A percentile compares a stretch with the other conserved stretches of the same genome.
phyloP scores from a whole-genome alignment of 2,329 filamentous ascomycete species.

The Talaromyces albobiverticillius region DNA sequence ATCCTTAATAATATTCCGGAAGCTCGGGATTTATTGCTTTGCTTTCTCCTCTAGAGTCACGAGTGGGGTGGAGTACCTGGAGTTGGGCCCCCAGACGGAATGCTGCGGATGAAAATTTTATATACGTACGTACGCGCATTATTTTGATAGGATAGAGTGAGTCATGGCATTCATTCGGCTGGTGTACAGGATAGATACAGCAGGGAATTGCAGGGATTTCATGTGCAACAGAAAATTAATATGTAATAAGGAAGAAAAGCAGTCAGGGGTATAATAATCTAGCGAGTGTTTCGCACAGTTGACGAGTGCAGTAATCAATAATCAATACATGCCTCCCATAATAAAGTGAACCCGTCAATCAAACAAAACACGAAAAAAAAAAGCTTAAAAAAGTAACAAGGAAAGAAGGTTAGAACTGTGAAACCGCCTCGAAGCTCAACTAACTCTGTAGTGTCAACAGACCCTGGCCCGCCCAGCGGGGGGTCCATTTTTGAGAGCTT shows the following conservation, averaged over 20 bases:
- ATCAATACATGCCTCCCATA: background rate
- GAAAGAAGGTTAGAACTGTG: background rate
- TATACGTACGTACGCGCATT: too few species aligned
- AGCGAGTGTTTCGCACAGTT: constrained; percentile 8
- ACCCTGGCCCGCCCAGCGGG: constrained; percentile 9
- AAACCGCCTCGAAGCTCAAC: background rate
- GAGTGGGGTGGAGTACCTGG: too few species aligned
- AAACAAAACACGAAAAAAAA: background rate
- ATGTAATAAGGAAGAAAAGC: background rate
- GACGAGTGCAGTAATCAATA: background rate
- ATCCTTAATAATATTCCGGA: constrained; percentile 8
- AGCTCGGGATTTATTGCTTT: background rate
- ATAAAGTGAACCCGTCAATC: background rate
- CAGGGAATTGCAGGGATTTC: background rate
- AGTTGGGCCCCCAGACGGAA: background rate
- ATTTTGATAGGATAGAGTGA: too few species aligned
- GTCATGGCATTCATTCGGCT: too few species aligned
- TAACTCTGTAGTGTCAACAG: too few species aligned
- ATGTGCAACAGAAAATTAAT: background rate
- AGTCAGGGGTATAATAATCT: constrained; percentile 9
- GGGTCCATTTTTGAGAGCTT: constrained; percentile 4
- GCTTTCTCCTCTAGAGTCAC: too few species aligned
- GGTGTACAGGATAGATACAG: background rate
- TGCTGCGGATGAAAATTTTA: background rate
- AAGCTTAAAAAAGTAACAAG: background rate